phyloP scores from a whole-genome alignment of 2,329 filamentous ascomycete genomes.

The Albophoma yamanashiensis region DNA sequence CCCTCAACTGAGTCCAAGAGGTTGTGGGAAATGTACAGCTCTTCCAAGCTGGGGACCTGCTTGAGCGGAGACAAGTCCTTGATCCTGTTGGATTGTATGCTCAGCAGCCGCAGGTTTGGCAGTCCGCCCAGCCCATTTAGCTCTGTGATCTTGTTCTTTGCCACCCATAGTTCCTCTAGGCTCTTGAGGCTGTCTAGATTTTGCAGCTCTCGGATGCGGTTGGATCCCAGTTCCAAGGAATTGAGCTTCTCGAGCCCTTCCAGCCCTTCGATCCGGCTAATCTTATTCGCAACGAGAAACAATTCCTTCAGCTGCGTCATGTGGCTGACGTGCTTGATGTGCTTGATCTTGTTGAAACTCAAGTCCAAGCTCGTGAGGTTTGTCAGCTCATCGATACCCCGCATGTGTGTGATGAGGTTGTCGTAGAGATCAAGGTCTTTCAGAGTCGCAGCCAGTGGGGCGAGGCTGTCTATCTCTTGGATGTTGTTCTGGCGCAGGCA shows the following conservation, averaged over 20 bases:
- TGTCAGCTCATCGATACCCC: slow-evolving; percentile 67
- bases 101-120: slow-evolving; percentile 73
- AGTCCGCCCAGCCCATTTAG: slow-evolving; percentile 68
- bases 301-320: slow-evolving; percentile 70
- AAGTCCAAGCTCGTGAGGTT: slow-evolving; percentile 75
- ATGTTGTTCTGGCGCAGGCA: slow-evolving; percentile 93
- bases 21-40: slow-evolving; percentile 95
- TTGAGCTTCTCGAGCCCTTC: slow-evolving; percentile 63
- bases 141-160: slow-evolving; percentile 91
- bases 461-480: slow-evolving; percentile 65
- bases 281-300: slow-evolving; percentile 93
- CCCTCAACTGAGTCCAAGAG: slow-evolving; percentile 68
- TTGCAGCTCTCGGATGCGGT: slow-evolving; percentile 79
- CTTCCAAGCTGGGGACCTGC: slow-evolving; percentile 67
- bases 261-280: slow-evolving; percentile 75
- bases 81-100: slow-evolving; percentile 92
- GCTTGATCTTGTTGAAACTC: slow-evolving; percentile 98
- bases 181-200: slow-evolving; percentile 68
- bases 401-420: slow-evolving; percentile 82
- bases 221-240: slow-evolving; percentile 85
- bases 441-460: slow-evolving; percentile 53
- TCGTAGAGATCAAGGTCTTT: slow-evolving; percentile 91
- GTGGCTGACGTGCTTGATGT: slow-evolving; percentile 81
- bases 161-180: slow-evolving; percentile 86
- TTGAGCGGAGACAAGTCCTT: slow-evolving; percentile 65